Conservation (phyloP, 257 asterid genomes). For the Solanum raphanifolium region DNA sequence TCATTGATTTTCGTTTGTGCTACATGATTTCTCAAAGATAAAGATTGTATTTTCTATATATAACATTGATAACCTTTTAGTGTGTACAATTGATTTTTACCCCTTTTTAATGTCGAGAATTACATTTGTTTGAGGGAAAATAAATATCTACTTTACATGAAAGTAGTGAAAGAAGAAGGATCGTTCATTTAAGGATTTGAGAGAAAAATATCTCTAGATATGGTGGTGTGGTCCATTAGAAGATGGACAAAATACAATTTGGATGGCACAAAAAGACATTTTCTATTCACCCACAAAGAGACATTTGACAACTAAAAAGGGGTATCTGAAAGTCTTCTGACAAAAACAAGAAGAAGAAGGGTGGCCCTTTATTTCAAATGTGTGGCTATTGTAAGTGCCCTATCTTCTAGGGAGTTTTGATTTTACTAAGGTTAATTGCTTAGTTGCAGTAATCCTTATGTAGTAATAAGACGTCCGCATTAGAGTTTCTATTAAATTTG, state of each 20-base stretch:
- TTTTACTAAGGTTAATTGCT: background rate
- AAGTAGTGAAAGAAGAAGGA: background rate
- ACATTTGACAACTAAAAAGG: conserved; percentile 8
- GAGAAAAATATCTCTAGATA: background rate
- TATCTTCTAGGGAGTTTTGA: conserved; percentile 8
- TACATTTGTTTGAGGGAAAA: background rate
- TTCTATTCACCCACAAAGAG: background rate
- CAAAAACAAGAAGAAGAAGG: background rate
- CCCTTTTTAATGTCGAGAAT: background rate
- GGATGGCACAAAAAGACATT: conserved; percentile 4
- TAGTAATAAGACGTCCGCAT: too few relatives aligned
- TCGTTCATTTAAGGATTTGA: background rate
- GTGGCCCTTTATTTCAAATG: background rate
- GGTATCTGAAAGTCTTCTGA: background rate
- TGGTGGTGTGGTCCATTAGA: conserved; percentile 12
- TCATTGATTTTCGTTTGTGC: background rate
- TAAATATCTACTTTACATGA: background rate
- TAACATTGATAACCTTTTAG: background rate
- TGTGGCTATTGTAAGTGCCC: conserved; percentile 15
- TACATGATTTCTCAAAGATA: background rate
- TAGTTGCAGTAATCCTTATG: background rate
- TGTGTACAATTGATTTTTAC: background rate
- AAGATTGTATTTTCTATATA: background rate
- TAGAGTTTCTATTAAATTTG: too few relatives aligned
- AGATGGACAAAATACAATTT: background rate